Percentiles rank a stretch among this genome's conserved stretches.
phyloP scores from a whole-genome alignment of 805 yeast genomes.

The Pachysolen tannophilus region DNA sequence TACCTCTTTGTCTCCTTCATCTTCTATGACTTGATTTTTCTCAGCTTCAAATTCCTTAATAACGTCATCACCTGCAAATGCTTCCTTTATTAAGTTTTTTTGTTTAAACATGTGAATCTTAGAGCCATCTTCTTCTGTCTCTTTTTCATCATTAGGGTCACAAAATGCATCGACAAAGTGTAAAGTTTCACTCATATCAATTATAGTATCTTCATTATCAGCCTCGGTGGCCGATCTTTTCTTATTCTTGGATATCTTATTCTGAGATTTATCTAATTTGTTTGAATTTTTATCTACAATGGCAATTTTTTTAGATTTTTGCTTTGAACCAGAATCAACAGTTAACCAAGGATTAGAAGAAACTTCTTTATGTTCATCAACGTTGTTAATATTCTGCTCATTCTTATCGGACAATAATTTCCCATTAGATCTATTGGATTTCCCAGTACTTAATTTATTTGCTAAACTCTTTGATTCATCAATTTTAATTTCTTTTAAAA shows the following conservation, averaged over 20 bases:
- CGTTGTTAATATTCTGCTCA: slow-evolving; percentile 11
- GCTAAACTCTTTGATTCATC: slow-evolving; percentile 42
- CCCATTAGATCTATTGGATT: slow-evolving; percentile 7
- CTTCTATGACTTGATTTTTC: slow-evolving; percentile 54
- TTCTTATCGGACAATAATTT: slow-evolving; percentile 7
- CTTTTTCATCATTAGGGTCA: slow-evolving; percentile 31
- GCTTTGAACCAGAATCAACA: slow-evolving; percentile 21
- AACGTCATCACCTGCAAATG: slow-evolving; percentile 97
- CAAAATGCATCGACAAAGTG: slow-evolving; percentile 38
- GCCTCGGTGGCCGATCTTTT: slow-evolving; percentile 26
- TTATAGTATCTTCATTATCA: slow-evolving; percentile 30
- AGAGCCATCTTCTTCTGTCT: slow-evolving; percentile 35
- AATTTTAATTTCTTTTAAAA: slow-evolving; percentile 35
- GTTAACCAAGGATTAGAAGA: slow-evolving; percentile 45
- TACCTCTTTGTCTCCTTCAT: slow-evolving; percentile 82
- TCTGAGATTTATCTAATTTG: slow-evolving; percentile 36
- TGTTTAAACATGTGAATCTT: slow-evolving; percentile 60
- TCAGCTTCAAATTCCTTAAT: slow-evolving; percentile 73
- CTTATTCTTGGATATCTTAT: slow-evolving; percentile 31
- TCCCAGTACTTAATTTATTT: slow-evolving; percentile 25
- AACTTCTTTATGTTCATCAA: slow-evolving; percentile 14
- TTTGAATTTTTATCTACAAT: slow-evolving; percentile 45
- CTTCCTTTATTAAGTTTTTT: slow-evolving; percentile 75
- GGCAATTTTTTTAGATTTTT: slow-evolving; percentile 37
- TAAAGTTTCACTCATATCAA: slow-evolving; percentile 48